phyloP scores from a whole-genome alignment of 192 early-diverging fungal species.

The Pilaira anomala region DNA sequence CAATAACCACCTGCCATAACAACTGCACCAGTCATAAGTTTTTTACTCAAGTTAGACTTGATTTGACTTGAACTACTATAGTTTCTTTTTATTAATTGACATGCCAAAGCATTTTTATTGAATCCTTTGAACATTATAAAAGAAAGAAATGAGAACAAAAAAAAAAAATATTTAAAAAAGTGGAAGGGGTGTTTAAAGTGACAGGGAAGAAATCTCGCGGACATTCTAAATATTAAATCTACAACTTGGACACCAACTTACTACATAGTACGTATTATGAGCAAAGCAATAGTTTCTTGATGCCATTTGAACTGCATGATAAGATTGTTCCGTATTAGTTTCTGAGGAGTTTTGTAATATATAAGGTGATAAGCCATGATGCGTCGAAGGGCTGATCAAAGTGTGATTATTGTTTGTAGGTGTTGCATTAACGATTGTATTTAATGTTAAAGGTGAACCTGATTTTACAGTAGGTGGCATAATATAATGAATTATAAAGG shows the following conservation, averaged over 20 bases:
- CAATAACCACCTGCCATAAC: neutral
- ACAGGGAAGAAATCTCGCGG: neutral
- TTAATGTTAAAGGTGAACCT: neutral
- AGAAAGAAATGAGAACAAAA: neutral
- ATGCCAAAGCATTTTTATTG: neutral
- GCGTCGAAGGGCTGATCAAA: too few relatives aligned
- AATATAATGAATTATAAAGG: neutral
- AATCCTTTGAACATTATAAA: conserved; percentile 2
- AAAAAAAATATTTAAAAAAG: conserved; percentile 5
- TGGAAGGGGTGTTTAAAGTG: neutral
- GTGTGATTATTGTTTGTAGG: too few relatives aligned
- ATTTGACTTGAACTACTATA: neutral
- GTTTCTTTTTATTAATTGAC: neutral
- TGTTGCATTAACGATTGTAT: neutral
- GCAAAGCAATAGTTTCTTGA: conserved; percentile 11
- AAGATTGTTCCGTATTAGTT: conserved; percentile 2
- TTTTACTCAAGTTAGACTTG: too few relatives aligned
- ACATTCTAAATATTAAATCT: conserved; percentile 7
- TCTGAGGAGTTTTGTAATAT: neutral
- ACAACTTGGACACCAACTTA: conserved; percentile 13
- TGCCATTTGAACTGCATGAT: conserved; percentile 9
- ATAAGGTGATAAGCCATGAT: conserved; percentile 2
- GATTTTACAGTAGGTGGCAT: conserved; percentile 13
- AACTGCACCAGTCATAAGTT: too few relatives aligned
- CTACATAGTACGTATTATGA: conserved; percentile 9